A percentile compares a stretch with the other conserved stretches of the same genome.
phyloP scores from a whole-genome alignment of 1,284 basidiomycete genomes.

The Puccinia novopanici region DNA sequence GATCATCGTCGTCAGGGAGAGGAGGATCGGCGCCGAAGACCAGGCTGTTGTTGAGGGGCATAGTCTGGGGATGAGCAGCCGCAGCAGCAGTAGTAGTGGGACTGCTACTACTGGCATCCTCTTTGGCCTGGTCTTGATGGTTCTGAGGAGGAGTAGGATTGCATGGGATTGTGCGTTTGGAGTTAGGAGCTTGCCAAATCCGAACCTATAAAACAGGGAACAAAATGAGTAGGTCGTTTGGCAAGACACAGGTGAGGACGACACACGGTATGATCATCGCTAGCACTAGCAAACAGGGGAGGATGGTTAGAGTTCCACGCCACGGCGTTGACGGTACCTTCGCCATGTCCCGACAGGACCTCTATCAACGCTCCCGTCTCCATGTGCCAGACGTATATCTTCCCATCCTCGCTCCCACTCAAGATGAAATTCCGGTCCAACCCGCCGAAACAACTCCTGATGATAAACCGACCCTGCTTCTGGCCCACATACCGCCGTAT shows the following conservation, averaged over 20 bases:
- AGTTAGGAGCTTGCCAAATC: constrained; percentile 47
- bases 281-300: constrained; percentile 75
- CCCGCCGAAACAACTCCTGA: constrained; percentile 93
- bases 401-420: constrained; percentile 90
- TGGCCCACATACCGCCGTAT: constrained; percentile 80
- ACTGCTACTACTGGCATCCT: not conserved
- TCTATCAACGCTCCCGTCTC: constrained; percentile 80
- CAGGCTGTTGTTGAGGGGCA: too few species aligned
- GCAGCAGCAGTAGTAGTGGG: not conserved
- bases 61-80: too few species aligned
- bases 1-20: too few species aligned
- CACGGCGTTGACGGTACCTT: constrained; percentile 88
- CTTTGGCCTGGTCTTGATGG: not conserved
- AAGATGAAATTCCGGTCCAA: constrained; percentile 82
- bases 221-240: not conserved
- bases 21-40: too few species aligned
- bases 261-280: constrained; percentile 57
- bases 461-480: constrained; percentile 76
- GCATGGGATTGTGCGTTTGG: not conserved
- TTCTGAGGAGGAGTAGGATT: not conserved
- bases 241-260: not conserved
- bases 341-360: constrained; percentile 77
- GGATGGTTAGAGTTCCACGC: constrained; percentile 86
- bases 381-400: constrained; percentile 93
- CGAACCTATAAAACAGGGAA: constrained; percentile 22